Percentiles rank a stretch among this genome's conserved stretches.
Conservation (phyloP, 2,329 filamentous ascomycete species). For the Venturia aucupariae region DNA sequence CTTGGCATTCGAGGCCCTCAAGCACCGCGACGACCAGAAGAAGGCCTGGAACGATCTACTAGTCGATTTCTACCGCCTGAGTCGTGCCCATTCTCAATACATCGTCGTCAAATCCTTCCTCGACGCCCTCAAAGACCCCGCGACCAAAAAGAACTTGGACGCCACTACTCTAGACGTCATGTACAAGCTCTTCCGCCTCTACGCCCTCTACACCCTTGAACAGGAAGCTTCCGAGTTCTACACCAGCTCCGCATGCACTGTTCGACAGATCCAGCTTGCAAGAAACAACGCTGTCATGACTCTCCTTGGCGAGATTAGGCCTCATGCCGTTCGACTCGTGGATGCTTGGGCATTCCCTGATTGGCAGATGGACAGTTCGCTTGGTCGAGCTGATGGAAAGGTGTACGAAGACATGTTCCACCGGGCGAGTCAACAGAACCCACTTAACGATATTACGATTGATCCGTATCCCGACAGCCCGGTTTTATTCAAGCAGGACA, state of each 20-base stretch:
- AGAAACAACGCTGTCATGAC: conserved; percentile 55
- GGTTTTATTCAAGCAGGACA: conserved; percentile 14
- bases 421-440: conserved; percentile 62
- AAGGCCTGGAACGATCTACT: conserved; percentile 69
- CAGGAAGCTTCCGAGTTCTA: conserved; percentile 65
- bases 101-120: conserved; percentile 75
- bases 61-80: conserved; percentile 69
- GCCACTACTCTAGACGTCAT: conserved; percentile 36
- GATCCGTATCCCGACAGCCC: conserved; percentile 49
- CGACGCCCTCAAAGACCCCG: conserved; percentile 52
- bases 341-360: conserved; percentile 71
- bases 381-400: conserved; percentile 65
- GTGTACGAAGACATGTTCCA: conserved; percentile 73
- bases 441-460: conserved; percentile 61
- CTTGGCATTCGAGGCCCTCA: conserved; percentile 66
- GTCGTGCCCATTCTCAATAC: conserved; percentile 67
- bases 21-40: conserved; percentile 66
- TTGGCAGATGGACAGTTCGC: conserved; percentile 64
- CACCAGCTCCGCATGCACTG: conserved; percentile 57
- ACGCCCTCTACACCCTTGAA: conserved; percentile 58
- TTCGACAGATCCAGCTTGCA: conserved; percentile 62
- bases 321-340: conserved; percentile 62
- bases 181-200: conserved; percentile 58
- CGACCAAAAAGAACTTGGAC: conserved; percentile 29
- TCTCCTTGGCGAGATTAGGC: conserved; percentile 62